phyloP scores from a whole-genome alignment of 129 eudicot genomes.

The Artemisia argyi region DNA sequence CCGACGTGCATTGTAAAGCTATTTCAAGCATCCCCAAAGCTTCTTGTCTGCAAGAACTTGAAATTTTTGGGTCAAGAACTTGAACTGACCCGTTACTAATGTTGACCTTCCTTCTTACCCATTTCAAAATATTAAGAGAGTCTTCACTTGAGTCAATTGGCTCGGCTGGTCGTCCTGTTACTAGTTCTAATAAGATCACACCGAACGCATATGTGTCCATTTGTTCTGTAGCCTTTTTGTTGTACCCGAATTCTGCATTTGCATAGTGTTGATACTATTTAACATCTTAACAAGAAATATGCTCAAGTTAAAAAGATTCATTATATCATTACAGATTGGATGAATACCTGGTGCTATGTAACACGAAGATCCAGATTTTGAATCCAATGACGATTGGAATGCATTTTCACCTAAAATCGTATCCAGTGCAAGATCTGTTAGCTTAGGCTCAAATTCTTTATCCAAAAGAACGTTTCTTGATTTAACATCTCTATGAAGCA shows the following conservation, averaged over 20 bases:
- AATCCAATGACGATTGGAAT: slow-evolving; percentile 54
- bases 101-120: slow-evolving; percentile 87
- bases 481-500: slow-evolving; percentile 78
- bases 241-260: slow-evolving; percentile 68
- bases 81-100: slow-evolving; percentile 58
- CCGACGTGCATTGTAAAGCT: slow-evolving; percentile 61
- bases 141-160: slow-evolving; percentile 42
- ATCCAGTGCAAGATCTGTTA: slow-evolving; percentile 76
- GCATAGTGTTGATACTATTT: slow-evolving; percentile 11
- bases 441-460: slow-evolving; percentile 67
- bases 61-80: slow-evolving; percentile 69
- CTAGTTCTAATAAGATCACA: slow-evolving; percentile 73
- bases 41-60: slow-evolving; percentile 42
- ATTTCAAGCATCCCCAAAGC: slow-evolving; percentile 68
- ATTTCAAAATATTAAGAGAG: slow-evolving; percentile 67
- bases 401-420: slow-evolving; percentile 63
- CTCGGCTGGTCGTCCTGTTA: slow-evolving; percentile 77
- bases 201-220: slow-evolving; percentile 87
- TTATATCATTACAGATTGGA: background rate
- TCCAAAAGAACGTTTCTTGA: slow-evolving; percentile 77
- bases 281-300: slow-evolving; percentile 21
- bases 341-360: slow-evolving; percentile 81
- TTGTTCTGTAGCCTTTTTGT: slow-evolving; percentile 66
- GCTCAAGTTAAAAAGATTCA: background rate
- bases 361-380: slow-evolving; percentile 57